Conservation (phyloP, 2,329 filamentous ascomycete genomes). For the Colletotrichum agaves region DNA sequence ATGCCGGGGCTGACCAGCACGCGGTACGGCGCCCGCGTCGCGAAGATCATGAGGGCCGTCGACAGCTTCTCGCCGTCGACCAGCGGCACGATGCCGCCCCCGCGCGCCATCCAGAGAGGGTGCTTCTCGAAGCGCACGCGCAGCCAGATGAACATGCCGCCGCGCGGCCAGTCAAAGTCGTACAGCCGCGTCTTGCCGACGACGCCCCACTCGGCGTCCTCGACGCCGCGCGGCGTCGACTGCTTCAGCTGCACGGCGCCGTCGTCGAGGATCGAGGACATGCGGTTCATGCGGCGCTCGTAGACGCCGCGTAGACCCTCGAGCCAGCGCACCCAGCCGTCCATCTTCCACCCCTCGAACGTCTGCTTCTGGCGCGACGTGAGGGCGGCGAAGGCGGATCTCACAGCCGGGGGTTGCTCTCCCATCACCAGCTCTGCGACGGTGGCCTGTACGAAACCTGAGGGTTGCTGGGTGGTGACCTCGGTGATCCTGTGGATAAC, state of each 20-base stretch:
- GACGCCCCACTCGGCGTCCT: slow-evolving; percentile 76
- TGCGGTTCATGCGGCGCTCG: slow-evolving; percentile 83
- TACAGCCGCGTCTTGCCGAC: slow-evolving; percentile 80
- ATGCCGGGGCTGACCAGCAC: slow-evolving; percentile 77
- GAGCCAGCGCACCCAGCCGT: slow-evolving; percentile 93
- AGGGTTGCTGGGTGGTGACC: slow-evolving; percentile 82
- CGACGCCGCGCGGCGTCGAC: slow-evolving; percentile 57
- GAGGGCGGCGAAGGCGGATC: slow-evolving; percentile 53
- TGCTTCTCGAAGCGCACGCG: slow-evolving; percentile 77
- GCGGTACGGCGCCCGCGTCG: slow-evolving; percentile 75
- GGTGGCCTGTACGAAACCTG: slow-evolving; percentile 88
- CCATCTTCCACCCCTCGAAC: slow-evolving; percentile 76
- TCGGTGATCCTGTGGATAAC: slow-evolving; percentile 73
- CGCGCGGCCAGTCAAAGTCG: slow-evolving; percentile 82
- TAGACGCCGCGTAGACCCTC: slow-evolving; percentile 85
- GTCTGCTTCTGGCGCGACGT: slow-evolving; percentile 59
- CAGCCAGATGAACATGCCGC: slow-evolving; percentile 94
- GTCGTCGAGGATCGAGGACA: slow-evolving; percentile 79
- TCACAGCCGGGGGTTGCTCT: slow-evolving; percentile 64
- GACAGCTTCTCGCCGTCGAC: slow-evolving; percentile 67
- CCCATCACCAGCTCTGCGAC: slow-evolving; percentile 82
- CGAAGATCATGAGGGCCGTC: slow-evolving; percentile 75
- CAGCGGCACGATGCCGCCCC: slow-evolving; percentile 47
- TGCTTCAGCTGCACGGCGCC: slow-evolving; percentile 74
- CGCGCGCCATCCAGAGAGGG: slow-evolving; percentile 66